phyloP scores from a whole-genome alignment of 371 early-diverging fungal genomes.

The Mucor mucedo region DNA sequence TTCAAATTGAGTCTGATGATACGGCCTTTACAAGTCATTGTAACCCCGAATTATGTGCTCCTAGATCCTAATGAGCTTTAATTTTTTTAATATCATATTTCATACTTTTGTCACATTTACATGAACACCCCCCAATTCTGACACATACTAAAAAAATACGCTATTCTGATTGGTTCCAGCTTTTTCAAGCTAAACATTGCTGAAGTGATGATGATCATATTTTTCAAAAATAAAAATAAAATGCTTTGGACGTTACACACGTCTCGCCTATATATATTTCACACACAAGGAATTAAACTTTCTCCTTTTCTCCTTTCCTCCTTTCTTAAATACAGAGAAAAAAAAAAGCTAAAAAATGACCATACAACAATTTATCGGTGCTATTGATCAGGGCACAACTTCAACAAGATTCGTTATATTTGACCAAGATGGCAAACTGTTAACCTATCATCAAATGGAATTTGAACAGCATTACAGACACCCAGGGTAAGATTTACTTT shows the following conservation, averaged over 20 bases:
- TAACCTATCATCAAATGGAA: conserved; percentile 81
- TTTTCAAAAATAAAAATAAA: too few relatives aligned
- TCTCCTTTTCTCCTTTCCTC: conserved; percentile 12
- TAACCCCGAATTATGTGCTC: conserved; percentile 50
- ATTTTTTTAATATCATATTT: neutral
- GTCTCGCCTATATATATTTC: neutral
- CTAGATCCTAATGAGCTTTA: conserved; percentile 5
- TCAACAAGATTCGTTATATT: conserved; percentile 92
- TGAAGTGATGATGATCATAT: neutral
- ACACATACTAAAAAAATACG: neutral
- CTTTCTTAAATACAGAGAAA: neutral
- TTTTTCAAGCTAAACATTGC: neutral
- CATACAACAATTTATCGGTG: conserved; percentile 69
- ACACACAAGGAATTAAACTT: conserved; percentile 1
- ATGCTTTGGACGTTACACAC: neutral
- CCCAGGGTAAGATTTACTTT: conserved; percentile 64
- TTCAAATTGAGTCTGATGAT: conserved; percentile 68
- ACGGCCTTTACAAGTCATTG: conserved; percentile 53
- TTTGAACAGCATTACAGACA: conserved; percentile 77
- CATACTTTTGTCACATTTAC: conserved; percentile 1
- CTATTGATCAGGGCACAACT: conserved; percentile 95
- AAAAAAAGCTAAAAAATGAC: conserved; percentile 11
- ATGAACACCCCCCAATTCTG: neutral
- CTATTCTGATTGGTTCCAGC: neutral
- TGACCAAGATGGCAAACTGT: conserved; percentile 72